Percentiles rank a stretch among this genome's conserved stretches.
Conservation (phyloP, 306 rosid species). For the Cicer chorassanicum region DNA sequence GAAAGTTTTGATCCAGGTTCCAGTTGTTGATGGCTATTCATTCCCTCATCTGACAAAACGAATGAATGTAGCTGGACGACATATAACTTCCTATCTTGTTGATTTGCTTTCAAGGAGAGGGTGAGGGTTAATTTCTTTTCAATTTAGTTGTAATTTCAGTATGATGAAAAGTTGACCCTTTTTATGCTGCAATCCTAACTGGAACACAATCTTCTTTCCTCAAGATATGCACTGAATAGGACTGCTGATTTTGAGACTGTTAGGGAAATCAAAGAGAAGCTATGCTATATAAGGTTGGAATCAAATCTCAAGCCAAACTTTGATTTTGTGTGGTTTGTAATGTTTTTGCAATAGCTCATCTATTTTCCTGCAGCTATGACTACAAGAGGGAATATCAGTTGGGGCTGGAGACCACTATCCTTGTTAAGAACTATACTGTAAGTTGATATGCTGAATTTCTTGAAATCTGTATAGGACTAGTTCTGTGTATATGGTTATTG, state of each 20-base stretch:
- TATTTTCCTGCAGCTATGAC: slow-evolving; percentile 74
- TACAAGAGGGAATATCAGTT: slow-evolving; percentile 98
- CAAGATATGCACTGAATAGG: slow-evolving; percentile 91
- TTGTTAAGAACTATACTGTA: slow-evolving; percentile 93
- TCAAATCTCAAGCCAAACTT: slow-evolving; percentile 34
- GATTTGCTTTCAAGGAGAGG: slow-evolving; percentile 98
- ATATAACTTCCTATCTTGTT: slow-evolving; percentile 95
- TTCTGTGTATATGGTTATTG: slow-evolving; percentile 19
- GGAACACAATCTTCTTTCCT: slow-evolving; percentile 48
- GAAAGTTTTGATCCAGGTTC: slow-evolving; percentile 67
- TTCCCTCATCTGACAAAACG: slow-evolving; percentile 98
- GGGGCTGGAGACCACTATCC: slow-evolving; percentile 99
- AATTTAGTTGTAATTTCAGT: slow-evolving; percentile 37
- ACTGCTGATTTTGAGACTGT: slow-evolving; percentile 97
- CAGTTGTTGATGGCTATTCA: slow-evolving; percentile 98
- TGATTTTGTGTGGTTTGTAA: slow-evolving; percentile 26
- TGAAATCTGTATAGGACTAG: slow-evolving; percentile 26
- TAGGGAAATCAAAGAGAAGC: slow-evolving; percentile 97
- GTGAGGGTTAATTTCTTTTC: slow-evolving; percentile 58
- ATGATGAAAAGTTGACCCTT: slow-evolving; percentile 25
- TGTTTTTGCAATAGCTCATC: slow-evolving; percentile 40
- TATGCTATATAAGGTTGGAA: slow-evolving; percentile 87
- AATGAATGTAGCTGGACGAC: slow-evolving; percentile 99
- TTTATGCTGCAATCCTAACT: slow-evolving; percentile 41
- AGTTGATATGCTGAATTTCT: slow-evolving; percentile 49